phyloP scores from a whole-genome alignment of 164 flowering plant genomes.

The Cinnamomum micranthum region DNA sequence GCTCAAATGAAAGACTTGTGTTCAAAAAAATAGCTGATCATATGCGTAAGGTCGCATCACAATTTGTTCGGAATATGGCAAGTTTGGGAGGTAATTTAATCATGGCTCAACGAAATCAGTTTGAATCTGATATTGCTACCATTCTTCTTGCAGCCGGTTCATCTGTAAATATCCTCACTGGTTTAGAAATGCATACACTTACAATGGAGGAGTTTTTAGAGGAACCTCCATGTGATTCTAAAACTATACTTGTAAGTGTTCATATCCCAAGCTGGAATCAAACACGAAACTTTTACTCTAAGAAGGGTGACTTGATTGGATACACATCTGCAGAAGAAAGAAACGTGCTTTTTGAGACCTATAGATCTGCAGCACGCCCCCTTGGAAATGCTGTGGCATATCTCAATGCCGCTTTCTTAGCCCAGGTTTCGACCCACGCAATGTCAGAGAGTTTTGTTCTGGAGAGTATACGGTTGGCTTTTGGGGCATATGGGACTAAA shows the following conservation, averaged over 20 bases:
- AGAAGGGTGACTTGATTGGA: constrained; percentile 12
- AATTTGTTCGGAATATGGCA: constrained; percentile 68
- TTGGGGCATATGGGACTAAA: constrained; percentile 78
- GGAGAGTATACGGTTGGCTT: constrained; percentile 52
- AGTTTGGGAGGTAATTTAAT: constrained; percentile 90
- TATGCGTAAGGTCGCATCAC: constrained; percentile 77
- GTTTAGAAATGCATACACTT: constrained; percentile 28
- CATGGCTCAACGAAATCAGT: constrained; percentile 70
- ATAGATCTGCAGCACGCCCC: constrained; percentile 82
- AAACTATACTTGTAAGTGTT: constrained; percentile 50
- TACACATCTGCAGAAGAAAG: not conserved
- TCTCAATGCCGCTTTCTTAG: constrained; percentile 80
- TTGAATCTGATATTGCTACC: constrained; percentile 92
- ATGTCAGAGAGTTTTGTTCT: constrained; percentile 26
- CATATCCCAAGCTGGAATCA: constrained; percentile 47
- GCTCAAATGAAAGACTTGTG: constrained; percentile 23
- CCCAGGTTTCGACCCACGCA: constrained; percentile 37
- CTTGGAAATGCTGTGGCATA: constrained; percentile 83
- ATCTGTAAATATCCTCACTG: constrained; percentile 36
- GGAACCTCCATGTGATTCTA: constrained; percentile 46
- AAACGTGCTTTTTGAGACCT: constrained; percentile 53
- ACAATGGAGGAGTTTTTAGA: constrained; percentile 70
- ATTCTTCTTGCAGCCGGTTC: constrained; percentile 69
- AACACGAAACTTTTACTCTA: constrained; percentile 7
- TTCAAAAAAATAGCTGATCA: constrained; percentile 64